These are phyloP conservation scores for Ophiosphaerella narmari DNA, from an alignment of 2,329 filamentous ascomycete genomes.

Conservation along the genomic window DNA sequence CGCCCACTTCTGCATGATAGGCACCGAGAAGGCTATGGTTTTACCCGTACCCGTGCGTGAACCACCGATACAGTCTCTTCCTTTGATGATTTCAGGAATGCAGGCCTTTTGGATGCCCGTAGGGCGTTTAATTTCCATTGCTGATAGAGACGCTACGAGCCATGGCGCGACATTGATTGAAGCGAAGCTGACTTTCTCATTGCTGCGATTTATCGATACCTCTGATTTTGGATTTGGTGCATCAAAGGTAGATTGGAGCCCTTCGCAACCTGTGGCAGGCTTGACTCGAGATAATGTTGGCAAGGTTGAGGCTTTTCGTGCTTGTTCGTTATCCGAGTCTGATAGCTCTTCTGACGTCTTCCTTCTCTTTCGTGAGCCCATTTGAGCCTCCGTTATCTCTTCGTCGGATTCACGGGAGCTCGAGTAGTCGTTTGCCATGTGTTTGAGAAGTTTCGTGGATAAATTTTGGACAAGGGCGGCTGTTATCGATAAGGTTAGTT, in stretches of 20 bases:
- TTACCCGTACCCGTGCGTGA: slow-evolving; percentile 96
- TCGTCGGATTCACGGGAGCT: slow-evolving; percentile 29
- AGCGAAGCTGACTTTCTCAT: slow-evolving; percentile 67
- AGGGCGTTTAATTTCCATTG: slow-evolving; percentile 82
- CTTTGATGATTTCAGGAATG: slow-evolving; percentile 90
- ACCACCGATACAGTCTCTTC: slow-evolving; percentile 88
- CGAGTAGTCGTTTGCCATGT: slow-evolving; percentile 23
- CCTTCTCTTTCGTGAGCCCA: slow-evolving; percentile 44
- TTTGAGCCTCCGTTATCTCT: slow-evolving; percentile 34
- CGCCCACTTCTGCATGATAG: slow-evolving; percentile 91
- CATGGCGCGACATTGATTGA: slow-evolving; percentile 78
- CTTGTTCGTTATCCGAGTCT: slow-evolving; percentile 18
- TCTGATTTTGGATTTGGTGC: slow-evolving; percentile 8
- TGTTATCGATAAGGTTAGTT: slow-evolving; percentile 33
- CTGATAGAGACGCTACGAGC: slow-evolving; percentile 78
- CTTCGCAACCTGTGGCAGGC: slow-evolving; percentile 27
- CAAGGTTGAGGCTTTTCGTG: slow-evolving; percentile 13
- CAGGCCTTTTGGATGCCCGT: slow-evolving; percentile 92
- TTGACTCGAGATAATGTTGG: slow-evolving; percentile 44
- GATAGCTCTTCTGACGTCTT: slow-evolving; percentile 34
- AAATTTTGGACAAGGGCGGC: slow-evolving; percentile 34
- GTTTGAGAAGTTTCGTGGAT: slow-evolving; percentile 5
- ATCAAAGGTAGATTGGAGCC: slow-evolving; percentile 2
- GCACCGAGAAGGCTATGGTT: slow-evolving; percentile 92
- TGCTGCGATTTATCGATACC: neutral